These are phyloP conservation scores for Galerina marginata DNA, from an alignment of 768 basidiomycete species.

Conservation along the genomic window DNA sequence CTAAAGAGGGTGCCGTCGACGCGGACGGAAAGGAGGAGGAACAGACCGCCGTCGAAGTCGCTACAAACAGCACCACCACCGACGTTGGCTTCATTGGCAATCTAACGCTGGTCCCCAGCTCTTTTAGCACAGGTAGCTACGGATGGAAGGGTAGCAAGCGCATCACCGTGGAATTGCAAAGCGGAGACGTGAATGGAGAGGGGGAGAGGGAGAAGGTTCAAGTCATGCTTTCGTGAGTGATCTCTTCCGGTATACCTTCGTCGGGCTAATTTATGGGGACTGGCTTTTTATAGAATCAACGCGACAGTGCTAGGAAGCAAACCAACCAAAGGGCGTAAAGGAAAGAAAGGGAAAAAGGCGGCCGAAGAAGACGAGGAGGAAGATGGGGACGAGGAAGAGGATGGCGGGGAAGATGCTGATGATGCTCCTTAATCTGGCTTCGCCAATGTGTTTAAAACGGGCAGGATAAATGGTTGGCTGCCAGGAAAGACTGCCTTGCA, in stretches of 20 bases:
- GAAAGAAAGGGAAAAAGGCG: conserved; percentile 29
- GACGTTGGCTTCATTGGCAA: conserved; percentile 70
- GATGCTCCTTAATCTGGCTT: not conserved
- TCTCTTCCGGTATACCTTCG: not conserved
- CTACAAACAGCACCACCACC: conserved; percentile 44
- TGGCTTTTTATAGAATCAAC: conserved; percentile 59
- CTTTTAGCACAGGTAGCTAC: conserved; percentile 78
- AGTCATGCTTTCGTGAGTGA: conserved; percentile 73
- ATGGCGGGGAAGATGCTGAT: conserved; percentile 13
- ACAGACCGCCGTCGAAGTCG: not conserved
- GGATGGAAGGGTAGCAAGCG: conserved; percentile 85
- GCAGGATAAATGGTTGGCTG: too few species aligned
- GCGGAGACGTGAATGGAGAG: conserved; percentile 47
- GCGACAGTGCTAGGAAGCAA: conserved; percentile 38
- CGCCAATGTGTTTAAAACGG: too few species aligned
- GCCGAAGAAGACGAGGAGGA: conserved; percentile 24
- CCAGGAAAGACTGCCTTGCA: not conserved
- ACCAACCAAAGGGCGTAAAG: conserved; percentile 29
- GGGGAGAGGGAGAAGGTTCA: conserved; percentile 67
- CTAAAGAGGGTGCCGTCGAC: conserved; percentile 18
- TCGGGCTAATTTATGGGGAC: conserved; percentile 4
- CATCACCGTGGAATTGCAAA: conserved; percentile 66
- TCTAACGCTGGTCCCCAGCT: conserved; percentile 58
- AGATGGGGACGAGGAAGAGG: conserved; percentile 16
- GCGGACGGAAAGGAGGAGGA: conserved; percentile 19